These are phyloP conservation scores for Aspergillus caelatus DNA, from an alignment of 2,329 filamentous ascomycete species.

Conservation along the genomic window DNA sequence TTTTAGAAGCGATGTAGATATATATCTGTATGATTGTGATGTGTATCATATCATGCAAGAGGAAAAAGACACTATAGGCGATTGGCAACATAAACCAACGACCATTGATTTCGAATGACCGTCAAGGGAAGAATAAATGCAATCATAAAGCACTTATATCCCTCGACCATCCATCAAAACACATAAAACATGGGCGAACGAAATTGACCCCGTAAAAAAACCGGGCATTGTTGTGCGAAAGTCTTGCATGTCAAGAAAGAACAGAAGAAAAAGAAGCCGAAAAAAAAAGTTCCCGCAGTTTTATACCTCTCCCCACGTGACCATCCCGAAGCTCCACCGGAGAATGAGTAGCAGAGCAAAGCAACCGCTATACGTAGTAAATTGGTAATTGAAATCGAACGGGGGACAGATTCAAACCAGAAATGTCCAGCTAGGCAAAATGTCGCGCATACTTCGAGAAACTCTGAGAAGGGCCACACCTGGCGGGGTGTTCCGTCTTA, in stretches of 20 bases:
- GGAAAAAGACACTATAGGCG: not conserved
- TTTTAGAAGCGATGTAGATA: conserved; percentile 46
- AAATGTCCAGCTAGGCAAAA: conserved; percentile 17
- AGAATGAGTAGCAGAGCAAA: conserved; percentile 6
- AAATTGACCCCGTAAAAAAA: not conserved
- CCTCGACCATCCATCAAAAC: not conserved
- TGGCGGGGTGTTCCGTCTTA: conserved; percentile 28
- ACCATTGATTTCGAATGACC: not conserved
- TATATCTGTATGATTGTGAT: not conserved
- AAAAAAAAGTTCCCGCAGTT: conserved; percentile 14
- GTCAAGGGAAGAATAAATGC: not conserved
- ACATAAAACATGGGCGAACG: not conserved
- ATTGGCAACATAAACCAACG: not conserved
- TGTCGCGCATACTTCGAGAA: conserved; percentile 35
- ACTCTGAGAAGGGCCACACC: conserved; percentile 27
- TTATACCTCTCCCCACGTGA: conserved; percentile 22
- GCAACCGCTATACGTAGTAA: not conserved
- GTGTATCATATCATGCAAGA: not conserved
- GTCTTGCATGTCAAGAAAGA: not conserved
- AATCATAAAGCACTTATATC: not conserved
- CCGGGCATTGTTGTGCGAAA: not conserved
- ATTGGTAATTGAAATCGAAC: not conserved
- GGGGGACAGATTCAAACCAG: not conserved
- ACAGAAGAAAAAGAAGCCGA: not conserved
- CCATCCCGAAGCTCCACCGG: conserved; percentile 14